Evolutionary conservation across 371 early-diverging fungal species (phyloP).

Genomic region (Neoconidiobolus thromboides): DNA sequence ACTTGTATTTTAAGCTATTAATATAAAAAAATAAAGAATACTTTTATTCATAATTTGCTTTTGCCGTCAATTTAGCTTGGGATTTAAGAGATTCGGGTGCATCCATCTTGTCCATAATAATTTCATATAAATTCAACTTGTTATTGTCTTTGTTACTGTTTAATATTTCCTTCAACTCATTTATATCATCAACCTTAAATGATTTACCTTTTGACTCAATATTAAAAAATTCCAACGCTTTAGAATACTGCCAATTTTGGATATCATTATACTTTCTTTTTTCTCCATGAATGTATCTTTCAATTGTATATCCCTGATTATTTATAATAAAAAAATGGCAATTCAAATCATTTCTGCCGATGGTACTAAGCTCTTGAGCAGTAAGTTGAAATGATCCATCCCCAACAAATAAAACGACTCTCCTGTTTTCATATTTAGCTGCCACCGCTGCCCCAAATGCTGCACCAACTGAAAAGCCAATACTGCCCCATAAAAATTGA

Average conservation of each 20-base stretch:
- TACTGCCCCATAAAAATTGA: constrained; percentile 22
- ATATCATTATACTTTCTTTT: constrained; percentile 22
- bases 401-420: constrained; percentile 19
- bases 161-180: not conserved
- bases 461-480: constrained; percentile 17
- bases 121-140: constrained; percentile 4
- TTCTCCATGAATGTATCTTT: constrained; percentile 24
- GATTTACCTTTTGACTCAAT: not conserved
- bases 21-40: no score
- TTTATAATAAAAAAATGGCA: constrained; percentile 25
- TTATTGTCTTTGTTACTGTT: not conserved
- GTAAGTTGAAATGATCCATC: constrained; percentile 31
- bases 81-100: not conserved
- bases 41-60: constrained; percentile 1
- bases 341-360: constrained; percentile 22
- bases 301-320: constrained; percentile 30
- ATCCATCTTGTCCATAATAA: constrained; percentile 4
- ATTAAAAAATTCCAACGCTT: constrained; percentile 21
- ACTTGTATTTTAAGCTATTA: no score
- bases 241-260: constrained; percentile 23
- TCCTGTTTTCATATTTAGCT: not conserved
- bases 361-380: constrained; percentile 21
- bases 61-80: constrained; percentile 4
- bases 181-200: not conserved
- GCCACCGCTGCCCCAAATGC: constrained; percentile 6